Conservation (phyloP, 1,284 basidiomycete species). For the Rhodofomes roseus region DNA sequence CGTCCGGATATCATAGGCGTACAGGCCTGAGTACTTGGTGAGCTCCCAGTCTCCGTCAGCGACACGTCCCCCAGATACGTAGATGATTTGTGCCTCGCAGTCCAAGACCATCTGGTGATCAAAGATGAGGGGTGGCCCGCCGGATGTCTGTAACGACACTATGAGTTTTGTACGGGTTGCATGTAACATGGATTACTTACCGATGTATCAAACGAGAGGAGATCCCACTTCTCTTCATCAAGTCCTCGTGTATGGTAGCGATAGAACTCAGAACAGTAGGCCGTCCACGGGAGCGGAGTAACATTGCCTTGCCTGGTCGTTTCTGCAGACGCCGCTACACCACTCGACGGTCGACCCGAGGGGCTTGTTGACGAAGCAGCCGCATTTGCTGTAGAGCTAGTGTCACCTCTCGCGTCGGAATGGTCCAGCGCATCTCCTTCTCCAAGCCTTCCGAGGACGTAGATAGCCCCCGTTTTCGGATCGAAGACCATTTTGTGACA, state of each 20-base stretch:
- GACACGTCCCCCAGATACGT: constrained; percentile 76
- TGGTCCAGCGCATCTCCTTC: constrained; percentile 44
- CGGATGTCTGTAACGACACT: constrained; percentile 40
- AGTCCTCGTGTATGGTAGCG: constrained; percentile 62
- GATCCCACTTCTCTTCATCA: constrained; percentile 63
- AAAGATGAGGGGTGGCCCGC: constrained; percentile 73
- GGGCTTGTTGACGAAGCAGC: constrained; percentile 4
- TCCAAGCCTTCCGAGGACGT: constrained; percentile 62
- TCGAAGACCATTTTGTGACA: constrained; percentile 87
- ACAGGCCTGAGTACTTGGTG: constrained; percentile 64
- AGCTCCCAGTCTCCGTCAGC: constrained; percentile 58
- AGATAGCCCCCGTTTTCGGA: constrained; percentile 64
- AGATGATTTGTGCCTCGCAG: constrained; percentile 65
- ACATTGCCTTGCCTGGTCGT: not conserved
- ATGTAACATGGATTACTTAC: constrained; percentile 35
- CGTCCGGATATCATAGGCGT: constrained; percentile 59
- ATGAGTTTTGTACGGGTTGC: not conserved
- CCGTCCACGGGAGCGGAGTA: constrained; percentile 9
- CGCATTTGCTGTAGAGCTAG: not conserved
- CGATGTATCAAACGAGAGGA: constrained; percentile 57
- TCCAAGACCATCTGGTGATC: constrained; percentile 85
- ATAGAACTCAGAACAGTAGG: constrained; percentile 63
- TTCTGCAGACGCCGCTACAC: not conserved
- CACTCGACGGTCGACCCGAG: not conserved
- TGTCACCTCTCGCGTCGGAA: not conserved